Evolutionary conservation across 306 rosid genomes (phyloP).

Genomic region (Prunus davidiana): DNA sequence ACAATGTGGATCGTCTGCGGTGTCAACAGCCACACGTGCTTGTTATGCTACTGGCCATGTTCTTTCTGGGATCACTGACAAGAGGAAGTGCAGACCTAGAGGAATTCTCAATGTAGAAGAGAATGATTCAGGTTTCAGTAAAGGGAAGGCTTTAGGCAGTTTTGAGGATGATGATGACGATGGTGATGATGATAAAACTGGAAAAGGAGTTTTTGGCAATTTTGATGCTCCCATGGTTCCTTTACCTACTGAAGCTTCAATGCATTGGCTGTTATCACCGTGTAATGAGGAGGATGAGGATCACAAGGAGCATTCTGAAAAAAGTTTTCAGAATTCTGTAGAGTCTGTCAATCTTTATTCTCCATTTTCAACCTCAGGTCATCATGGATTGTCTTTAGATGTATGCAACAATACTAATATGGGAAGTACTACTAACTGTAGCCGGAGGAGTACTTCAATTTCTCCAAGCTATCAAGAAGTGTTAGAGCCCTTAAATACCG

Average conservation of each 20-base stretch:
- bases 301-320: slow-evolving; percentile 31
- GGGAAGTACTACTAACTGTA: slow-evolving; percentile 20
- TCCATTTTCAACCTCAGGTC: slow-evolving; percentile 40
- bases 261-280: slow-evolving; percentile 76
- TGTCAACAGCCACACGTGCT: slow-evolving; percentile 48
- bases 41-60: slow-evolving; percentile 82
- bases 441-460: slow-evolving; percentile 24
- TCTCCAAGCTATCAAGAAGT: slow-evolving; percentile 48
- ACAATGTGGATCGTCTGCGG: slow-evolving; percentile 53
- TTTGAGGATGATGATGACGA: slow-evolving; percentile 35
- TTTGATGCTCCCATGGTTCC: slow-evolving; percentile 49
- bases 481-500: slow-evolving; percentile 35
- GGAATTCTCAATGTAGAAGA: slow-evolving; percentile 70
- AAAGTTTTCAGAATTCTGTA: slow-evolving; percentile 17
- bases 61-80: slow-evolving; percentile 75
- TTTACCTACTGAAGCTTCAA: slow-evolving; percentile 70
- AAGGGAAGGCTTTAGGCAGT: slow-evolving; percentile 31
- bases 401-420: slow-evolving; percentile 21
- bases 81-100: slow-evolving; percentile 82
- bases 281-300: slow-evolving; percentile 44
- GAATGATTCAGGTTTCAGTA: slow-evolving; percentile 34
- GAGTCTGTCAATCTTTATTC: slow-evolving; percentile 38
- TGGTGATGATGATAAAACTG: neutral
- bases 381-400: slow-evolving; percentile 33
- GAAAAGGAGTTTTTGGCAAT: slow-evolving; percentile 10